Base-by-base conservation (phyloP, 2,329 filamentous ascomycete species). In the Ophiosphaerella korrae region DNA sequence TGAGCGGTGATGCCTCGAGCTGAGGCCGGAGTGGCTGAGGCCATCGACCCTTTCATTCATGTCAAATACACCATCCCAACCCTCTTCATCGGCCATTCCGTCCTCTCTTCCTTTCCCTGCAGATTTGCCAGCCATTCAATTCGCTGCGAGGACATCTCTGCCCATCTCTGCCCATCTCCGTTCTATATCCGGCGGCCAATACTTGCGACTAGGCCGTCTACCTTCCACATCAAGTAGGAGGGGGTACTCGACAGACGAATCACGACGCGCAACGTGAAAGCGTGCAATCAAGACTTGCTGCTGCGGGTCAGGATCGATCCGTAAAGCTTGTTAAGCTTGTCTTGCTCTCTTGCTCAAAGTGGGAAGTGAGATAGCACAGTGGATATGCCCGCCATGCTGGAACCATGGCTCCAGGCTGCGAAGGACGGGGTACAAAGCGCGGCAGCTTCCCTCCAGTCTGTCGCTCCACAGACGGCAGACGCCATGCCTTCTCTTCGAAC, bases 401-500 rank as follows among this genome's bases (percentile, higher is more conserved):
- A 62, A 45, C 54, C 57, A 26, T 58, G 57, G 45, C 26, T 60
- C n/a, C 49, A 60, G 34, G 55, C 55, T 14, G 57, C 48, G 35
- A 55, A 45, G 41, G 49, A 58, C 12, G 53, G 62, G 36, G 50
- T 71, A 67, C 64, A 70, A 60, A 70, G 64, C 53, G 63, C 54
- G 8, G 62, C 53, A 6, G 45, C 43, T 26, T 24, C 62, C 51
- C 16, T 50, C 37, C 38, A 47, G 23, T 16, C 16, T 45, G 41
- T 45, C 32, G 39, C 42, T 21, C 40, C 39, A 35, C 42, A 48
- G 36, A 53, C 55, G 57, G 53, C 70, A 54, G 52, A 68, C 42
- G 57, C 54, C 36, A 59, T 74, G 49, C 72, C 72, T 52, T 74
- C 71, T 23, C 53, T 75, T 29, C 56, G 67, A 23, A 71, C 68